phyloP scores from a whole-genome alignment of 1,284 basidiomycete species.

The Phaffia rhodozyma region DNA sequence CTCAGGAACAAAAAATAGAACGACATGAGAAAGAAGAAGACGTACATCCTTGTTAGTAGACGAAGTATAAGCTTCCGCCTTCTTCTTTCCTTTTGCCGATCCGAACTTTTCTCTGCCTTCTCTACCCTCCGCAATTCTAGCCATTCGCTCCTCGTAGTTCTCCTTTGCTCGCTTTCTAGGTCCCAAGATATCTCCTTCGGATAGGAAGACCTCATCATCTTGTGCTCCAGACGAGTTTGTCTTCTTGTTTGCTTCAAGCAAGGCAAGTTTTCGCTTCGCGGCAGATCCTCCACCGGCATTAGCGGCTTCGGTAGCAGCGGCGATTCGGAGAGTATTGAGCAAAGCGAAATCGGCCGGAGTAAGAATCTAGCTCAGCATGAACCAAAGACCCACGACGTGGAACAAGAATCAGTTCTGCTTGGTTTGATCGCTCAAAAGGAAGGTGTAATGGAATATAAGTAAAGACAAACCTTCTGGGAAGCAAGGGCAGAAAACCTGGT shows the following conservation, averaged over 20 bases:
- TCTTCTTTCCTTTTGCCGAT: slow-evolving; percentile 76
- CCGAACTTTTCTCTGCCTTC: slow-evolving; percentile 95
- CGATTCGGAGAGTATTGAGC: slow-evolving; percentile 75
- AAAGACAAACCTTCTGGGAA: slow-evolving; percentile 31
- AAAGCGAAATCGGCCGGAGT: slow-evolving; percentile 95
- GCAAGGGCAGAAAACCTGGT: slow-evolving; percentile 34
- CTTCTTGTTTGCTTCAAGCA: slow-evolving; percentile 58
- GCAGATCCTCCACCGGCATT: slow-evolving; percentile 59
- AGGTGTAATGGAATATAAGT: background rate
- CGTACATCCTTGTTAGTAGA: slow-evolving; percentile 63
- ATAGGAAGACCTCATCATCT: slow-evolving; percentile 53
- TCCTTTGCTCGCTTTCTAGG: slow-evolving; percentile 88
- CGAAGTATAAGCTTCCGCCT: slow-evolving; percentile 62
- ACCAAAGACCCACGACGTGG: too few relatives aligned
- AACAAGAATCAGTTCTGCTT: too few relatives aligned
- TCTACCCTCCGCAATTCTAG: slow-evolving; percentile 78
- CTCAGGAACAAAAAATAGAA: too few relatives aligned
- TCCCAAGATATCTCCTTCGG: slow-evolving; percentile 85
- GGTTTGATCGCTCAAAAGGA: too few relatives aligned
- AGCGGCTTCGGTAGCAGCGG: slow-evolving; percentile 63
- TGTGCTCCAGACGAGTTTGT: slow-evolving; percentile 33
- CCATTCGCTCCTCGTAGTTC: slow-evolving; percentile 89
- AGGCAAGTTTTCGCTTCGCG: slow-evolving; percentile 76
- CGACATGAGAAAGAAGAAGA: too few relatives aligned
- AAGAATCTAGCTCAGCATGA: slow-evolving; percentile 53